Conservation (phyloP, 305 asterid species). For the Fraxinus paxiana region DNA sequence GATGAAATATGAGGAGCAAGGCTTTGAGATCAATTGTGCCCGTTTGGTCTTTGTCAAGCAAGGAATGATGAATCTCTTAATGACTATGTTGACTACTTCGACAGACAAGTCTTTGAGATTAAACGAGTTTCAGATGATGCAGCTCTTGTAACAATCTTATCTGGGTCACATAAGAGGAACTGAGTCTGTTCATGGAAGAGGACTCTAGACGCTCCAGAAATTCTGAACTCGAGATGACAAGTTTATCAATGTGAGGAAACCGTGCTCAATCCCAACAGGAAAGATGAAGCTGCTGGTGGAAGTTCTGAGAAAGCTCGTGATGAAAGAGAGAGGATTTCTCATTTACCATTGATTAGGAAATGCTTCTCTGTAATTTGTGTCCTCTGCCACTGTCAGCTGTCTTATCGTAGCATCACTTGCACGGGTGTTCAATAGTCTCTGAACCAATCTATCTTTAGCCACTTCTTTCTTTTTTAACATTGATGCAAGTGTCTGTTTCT, state of each 20-base stretch:
- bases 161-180: background rate
- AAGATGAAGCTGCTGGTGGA: background rate
- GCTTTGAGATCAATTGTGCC: background rate
- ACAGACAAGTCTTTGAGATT: background rate
- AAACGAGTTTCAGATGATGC: background rate
- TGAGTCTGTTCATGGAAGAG: background rate
- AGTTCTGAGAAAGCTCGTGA: background rate
- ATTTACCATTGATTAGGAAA: constrained; percentile 83
- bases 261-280: background rate
- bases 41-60: background rate
- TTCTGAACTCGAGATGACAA: background rate
- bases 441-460: constrained; percentile 57
- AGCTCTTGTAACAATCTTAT: background rate
- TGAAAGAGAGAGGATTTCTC: background rate
- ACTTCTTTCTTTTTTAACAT: constrained; percentile 83
- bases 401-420: constrained; percentile 47
- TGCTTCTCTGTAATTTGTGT: constrained; percentile 64
- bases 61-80: background rate
- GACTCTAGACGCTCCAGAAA: background rate
- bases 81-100: background rate
- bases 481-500: constrained; percentile 64
- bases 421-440: constrained; percentile 50
- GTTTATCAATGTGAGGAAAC: background rate
- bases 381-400: constrained; percentile 50
- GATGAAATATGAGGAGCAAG: background rate